Evolutionary conservation across 108 stramenopile genomes (phyloP).

Genomic region (Stephanodiscus triporus): DNA sequence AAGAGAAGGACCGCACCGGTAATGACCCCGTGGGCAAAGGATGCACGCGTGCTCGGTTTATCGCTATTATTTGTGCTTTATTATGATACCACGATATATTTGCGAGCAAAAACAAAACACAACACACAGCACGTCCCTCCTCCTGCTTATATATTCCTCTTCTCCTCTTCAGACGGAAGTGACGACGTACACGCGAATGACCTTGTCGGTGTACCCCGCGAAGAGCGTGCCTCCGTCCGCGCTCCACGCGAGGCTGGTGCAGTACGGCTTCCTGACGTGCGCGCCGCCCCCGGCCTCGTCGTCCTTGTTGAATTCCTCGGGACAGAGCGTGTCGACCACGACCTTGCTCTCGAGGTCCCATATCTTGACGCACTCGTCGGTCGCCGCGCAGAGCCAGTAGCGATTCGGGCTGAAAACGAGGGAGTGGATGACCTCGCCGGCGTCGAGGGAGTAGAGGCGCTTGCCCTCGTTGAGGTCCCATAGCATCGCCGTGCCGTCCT

Average conservation of each 20-base stretch:
- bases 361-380: slow-evolving; percentile 98
- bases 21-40: no score
- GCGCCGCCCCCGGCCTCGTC: slow-evolving; percentile 64
- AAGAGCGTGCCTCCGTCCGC: slow-evolving; percentile 97
- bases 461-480: slow-evolving; percentile 99
- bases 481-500: slow-evolving; percentile 99
- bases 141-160: no score
- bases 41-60: no score
- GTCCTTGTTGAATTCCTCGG: slow-evolving; percentile 65
- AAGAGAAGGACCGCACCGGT: no score
- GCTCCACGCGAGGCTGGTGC: slow-evolving; percentile 98
- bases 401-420: slow-evolving; percentile 99
- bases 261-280: slow-evolving; percentile 67
- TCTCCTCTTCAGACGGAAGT: slow-evolving; percentile 49
- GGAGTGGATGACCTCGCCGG: slow-evolving; percentile 98
- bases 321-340: slow-evolving; percentile 95
- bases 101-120: no score
- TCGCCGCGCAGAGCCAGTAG: slow-evolving; percentile 99
- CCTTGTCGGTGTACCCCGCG: slow-evolving; percentile 96
- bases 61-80: no score
- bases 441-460: slow-evolving; percentile 98
- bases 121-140: no score
- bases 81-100: no score
- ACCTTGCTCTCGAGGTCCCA: slow-evolving; percentile 99
- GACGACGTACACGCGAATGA: slow-evolving; percentile 94